Percentiles rank a stretch among this genome's conserved stretches.
These are phyloP conservation scores for Sarocladiaceae sp. DNA, from an alignment of 2,329 filamentous ascomycete genomes.

Conservation along the genomic window DNA sequence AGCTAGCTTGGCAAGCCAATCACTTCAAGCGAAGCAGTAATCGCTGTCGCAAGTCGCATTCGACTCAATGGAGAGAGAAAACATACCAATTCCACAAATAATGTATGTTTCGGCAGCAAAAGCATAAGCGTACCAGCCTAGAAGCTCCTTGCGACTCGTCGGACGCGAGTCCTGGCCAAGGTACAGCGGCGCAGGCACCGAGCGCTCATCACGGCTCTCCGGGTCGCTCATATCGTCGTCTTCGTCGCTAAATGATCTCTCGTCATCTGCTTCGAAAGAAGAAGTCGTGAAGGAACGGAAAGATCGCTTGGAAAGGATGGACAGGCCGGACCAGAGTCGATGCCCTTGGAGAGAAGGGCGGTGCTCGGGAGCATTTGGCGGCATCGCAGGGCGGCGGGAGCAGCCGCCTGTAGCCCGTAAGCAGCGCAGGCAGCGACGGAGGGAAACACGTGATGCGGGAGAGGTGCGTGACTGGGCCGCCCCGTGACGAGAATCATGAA, in stretches of 20 bases:
- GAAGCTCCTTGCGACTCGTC: conserved; percentile 81
- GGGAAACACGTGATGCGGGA: not conserved
- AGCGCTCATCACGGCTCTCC: conserved; percentile 20
- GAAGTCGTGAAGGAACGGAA: conserved; percentile 54
- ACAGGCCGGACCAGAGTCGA: conserved; percentile 45
- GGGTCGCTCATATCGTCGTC: conserved; percentile 27
- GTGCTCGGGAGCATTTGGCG: conserved; percentile 15
- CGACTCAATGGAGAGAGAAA: not conserved
- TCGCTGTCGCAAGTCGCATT: not conserved
- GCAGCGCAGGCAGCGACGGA: not conserved
- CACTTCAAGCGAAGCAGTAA: conserved; percentile 2
- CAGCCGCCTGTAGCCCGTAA: conserved; percentile 2
- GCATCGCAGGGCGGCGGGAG: conserved; percentile 9
- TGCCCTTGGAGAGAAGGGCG: conserved; percentile 36
- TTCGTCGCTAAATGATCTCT: conserved; percentile 43
- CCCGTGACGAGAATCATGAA: conserved; percentile 1
- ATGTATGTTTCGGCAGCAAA: conserved; percentile 97
- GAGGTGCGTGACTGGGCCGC: conserved; percentile 1
- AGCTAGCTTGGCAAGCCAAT: too few species aligned
- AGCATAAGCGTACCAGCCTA: conserved; percentile 93
- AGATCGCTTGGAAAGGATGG: conserved; percentile 50
- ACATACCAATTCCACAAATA: conserved; percentile 71
- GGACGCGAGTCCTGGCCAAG: conserved; percentile 81
- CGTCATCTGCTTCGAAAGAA: conserved; percentile 67
- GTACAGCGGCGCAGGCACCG: conserved; percentile 49